Percentiles rank a stretch among this genome's conserved stretches.
Evolutionary conservation across 2,329 filamentous ascomycete species (phyloP).

Genomic region (Fusarium sublunatum): DNA sequence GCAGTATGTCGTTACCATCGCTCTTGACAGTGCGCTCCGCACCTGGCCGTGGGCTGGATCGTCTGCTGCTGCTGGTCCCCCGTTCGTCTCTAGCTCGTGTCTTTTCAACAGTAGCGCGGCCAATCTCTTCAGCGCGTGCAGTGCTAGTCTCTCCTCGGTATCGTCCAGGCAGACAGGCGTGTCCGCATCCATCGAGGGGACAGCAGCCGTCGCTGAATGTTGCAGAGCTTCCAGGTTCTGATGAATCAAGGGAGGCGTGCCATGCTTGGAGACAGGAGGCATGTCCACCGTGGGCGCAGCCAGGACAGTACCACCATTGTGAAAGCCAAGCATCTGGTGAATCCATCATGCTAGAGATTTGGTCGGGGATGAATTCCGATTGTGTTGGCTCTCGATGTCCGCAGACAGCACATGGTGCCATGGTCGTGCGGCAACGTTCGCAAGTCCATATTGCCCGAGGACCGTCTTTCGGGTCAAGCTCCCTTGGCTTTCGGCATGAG

Average conservation of each 20-base stretch:
- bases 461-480: slow-evolving; percentile 60
- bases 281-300: slow-evolving; percentile 72
- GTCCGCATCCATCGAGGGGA: slow-evolving; percentile 72
- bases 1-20: slow-evolving; percentile 66
- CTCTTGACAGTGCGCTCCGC: slow-evolving; percentile 51
- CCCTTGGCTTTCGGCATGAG: slow-evolving; percentile 66
- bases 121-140: slow-evolving; percentile 63
- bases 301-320: slow-evolving; percentile 73
- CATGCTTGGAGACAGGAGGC: slow-evolving; percentile 68
- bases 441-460: slow-evolving; percentile 66
- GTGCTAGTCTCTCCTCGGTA: slow-evolving; percentile 63
- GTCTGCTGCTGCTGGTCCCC: slow-evolving; percentile 42
- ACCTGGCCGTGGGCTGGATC: slow-evolving; percentile 46
- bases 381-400: slow-evolving; percentile 63
- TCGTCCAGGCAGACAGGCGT: slow-evolving; percentile 69
- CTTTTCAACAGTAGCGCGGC: slow-evolving; percentile 59
- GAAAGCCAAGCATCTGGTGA: slow-evolving; percentile 46
- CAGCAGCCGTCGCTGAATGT: slow-evolving; percentile 67
- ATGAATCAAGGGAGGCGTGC: slow-evolving; percentile 58
- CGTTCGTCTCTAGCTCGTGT: slow-evolving; percentile 44
- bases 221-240: slow-evolving; percentile 32
- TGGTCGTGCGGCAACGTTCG: slow-evolving; percentile 63
- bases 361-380: slow-evolving; percentile 52
- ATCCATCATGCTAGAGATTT: slow-evolving; percentile 46
- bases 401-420: slow-evolving; percentile 70